Percentiles rank a stretch among this genome's conserved stretches.
Evolutionary conservation across 2,329 filamentous ascomycete genomes (phyloP).

Genomic region (Talaromyces atroroseus): DNA sequence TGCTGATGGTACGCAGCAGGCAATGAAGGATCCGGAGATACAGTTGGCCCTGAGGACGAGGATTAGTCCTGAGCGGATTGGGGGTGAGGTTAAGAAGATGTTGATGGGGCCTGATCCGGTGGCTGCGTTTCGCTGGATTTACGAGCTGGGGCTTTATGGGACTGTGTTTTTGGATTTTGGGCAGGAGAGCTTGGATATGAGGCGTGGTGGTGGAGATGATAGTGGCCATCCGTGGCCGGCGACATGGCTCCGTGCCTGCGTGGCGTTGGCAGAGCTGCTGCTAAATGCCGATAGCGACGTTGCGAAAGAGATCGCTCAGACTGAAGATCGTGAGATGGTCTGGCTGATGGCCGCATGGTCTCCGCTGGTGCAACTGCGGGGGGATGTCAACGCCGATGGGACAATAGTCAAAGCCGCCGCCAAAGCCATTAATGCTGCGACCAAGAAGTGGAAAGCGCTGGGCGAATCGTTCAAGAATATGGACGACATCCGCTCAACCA

Average conservation of each 20-base stretch:
- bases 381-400: neutral
- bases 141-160: conserved; percentile 1
- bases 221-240: neutral
- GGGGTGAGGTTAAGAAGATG: conserved; percentile 8
- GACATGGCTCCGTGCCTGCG: conserved; percentile 1
- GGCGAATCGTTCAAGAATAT: neutral
- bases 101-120: conserved; percentile 1
- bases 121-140: conserved; percentile 5
- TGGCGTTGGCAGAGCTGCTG: neutral
- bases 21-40: neutral
- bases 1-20: neutral
- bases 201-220: neutral
- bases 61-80: conserved; percentile 1
- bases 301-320: neutral
- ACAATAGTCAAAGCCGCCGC: neutral
- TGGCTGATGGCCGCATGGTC: conserved; percentile 6
- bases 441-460: neutral
- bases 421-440: neutral
- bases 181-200: neutral
- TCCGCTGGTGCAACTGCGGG: neutral
- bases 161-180: neutral
- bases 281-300: neutral
- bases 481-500: neutral
- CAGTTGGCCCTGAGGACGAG: neutral
- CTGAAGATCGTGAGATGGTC: neutral